Conservation (phyloP, 1,139 yeast genomes). For the Suhomyces bribrorum region DNA sequence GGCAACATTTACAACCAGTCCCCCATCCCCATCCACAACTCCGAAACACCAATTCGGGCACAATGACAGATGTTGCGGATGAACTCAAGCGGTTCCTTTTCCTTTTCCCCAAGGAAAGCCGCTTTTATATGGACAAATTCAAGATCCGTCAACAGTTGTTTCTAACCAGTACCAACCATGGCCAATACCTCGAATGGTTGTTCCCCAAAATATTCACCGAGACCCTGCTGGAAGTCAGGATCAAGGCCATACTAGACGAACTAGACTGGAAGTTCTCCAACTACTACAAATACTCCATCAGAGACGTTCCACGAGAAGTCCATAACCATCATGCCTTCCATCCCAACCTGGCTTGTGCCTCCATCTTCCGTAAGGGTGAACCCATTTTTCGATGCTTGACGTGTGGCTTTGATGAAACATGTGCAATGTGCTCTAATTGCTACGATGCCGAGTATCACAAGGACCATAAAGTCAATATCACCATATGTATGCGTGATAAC, state of each 20-base stretch:
- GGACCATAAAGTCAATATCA: conserved; percentile 75
- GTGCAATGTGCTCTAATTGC: conserved; percentile 82
- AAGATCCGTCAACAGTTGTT: conserved; percentile 53
- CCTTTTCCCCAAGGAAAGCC: conserved; percentile 32
- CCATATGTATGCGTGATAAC: conserved; percentile 74
- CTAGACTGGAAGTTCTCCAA: conserved; percentile 38
- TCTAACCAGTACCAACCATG: conserved; percentile 51
- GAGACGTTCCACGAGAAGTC: conserved; percentile 25
- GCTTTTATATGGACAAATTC: conserved; percentile 35
- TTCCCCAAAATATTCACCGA: conserved; percentile 44
- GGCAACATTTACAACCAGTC: too few species aligned
- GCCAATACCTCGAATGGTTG: conserved; percentile 49
- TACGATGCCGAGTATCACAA: conserved; percentile 68
- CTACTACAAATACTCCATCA: conserved; percentile 28
- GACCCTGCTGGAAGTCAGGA: conserved; percentile 9
- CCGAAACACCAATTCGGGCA: too few species aligned
- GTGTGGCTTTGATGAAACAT: conserved; percentile 82
- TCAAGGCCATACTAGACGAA: conserved; percentile 27
- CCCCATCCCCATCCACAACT: too few species aligned
- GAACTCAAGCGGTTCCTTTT: conserved; percentile 32
- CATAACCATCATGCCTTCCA: conserved; percentile 52
- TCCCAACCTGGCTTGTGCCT: conserved; percentile 72
- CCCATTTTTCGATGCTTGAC: conserved; percentile 83
- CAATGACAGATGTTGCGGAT: not conserved
- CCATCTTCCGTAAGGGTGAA: conserved; percentile 78